These are phyloP conservation scores for Poronia punctata DNA, from an alignment of 495 filamentous ascomycete genomes.

Conservation along the genomic window DNA sequence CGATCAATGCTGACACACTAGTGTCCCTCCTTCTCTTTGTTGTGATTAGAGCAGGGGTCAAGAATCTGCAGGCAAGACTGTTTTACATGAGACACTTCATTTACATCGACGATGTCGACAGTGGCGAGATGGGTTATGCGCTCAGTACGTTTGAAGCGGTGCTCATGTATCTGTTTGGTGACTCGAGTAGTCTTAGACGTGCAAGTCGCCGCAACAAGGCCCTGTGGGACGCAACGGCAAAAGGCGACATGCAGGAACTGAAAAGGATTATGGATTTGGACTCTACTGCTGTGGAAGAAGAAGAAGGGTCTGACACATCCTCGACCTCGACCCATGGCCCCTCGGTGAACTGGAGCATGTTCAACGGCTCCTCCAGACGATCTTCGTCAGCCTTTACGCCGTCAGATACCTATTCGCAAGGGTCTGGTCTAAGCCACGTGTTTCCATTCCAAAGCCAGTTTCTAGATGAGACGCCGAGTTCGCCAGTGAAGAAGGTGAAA, in stretches of 20 bases:
- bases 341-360: conserved; percentile 33
- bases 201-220: conserved; percentile 80
- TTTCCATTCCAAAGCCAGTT: conserved; percentile 73
- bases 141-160: conserved; percentile 96
- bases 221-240: conserved; percentile 78
- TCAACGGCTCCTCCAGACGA: conserved; percentile 38
- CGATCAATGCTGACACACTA: conserved; percentile 91
- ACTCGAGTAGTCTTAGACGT: conserved; percentile 71
- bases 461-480: conserved; percentile 25
- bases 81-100: conserved; percentile 94
- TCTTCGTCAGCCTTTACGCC: conserved; percentile 38
- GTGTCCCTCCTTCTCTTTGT: conserved; percentile 89
- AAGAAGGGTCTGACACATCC: conserved; percentile 31
- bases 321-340: conserved; percentile 34
- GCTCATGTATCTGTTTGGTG: conserved; percentile 77
- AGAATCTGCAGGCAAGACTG: conserved; percentile 79
- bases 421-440: conserved; percentile 71
- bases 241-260: conserved; percentile 67
- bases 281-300: conserved; percentile 29
- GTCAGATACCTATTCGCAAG: conserved; percentile 41
- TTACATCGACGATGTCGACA: conserved; percentile 95
- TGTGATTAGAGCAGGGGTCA: conserved; percentile 84
- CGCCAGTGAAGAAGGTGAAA: conserved; percentile 54
- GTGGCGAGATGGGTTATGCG: conserved; percentile 93
- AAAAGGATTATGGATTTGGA: conserved; percentile 70